Base-by-base conservation (phyloP, 352 stramenopile genomes). In the Lagenidium giganteum region DNA sequence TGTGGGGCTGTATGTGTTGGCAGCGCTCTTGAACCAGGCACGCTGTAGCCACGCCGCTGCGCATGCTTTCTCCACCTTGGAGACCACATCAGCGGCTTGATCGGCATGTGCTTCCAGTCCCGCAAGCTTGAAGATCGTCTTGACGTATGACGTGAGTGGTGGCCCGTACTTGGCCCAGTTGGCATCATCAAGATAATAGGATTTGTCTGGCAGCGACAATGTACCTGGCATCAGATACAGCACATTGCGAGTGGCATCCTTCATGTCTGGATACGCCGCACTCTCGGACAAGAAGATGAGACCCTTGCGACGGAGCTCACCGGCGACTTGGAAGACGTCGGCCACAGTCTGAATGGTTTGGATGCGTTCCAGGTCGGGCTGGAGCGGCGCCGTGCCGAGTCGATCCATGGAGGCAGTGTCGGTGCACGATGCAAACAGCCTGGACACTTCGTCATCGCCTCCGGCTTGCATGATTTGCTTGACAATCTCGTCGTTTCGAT, bases 181-280 rank as follows among this genome's bases (percentile, higher is more conserved):
- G 13, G 51, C 35, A 13, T 56, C 45, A 36, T 96, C 77, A n/a
- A n/a, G n/a, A 35, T 97, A 92, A 55, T 97, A 97, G 51, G 95
- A 92, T 30, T 74, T 61, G 51, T 93, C 83, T 2, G 86, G 80
- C 14, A 98, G 59, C 23, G 61, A 72, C 33, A 97, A 64, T 3
- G 84, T 55, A 9, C 43, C 67, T 44, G 90, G 67, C 20, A 49
- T 63, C 4, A 95, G 47, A 53, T 93, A 79, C 1, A 83, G 54
- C 14, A 93, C 61, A 35, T 77, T 89, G 24, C 61, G 57, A 25
- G 82, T 69, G 5, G 67, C 73, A 44, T 96, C 81, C 32, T 83
- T 71, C 28, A 64, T 80, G 33, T 93, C 84, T 0, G 75, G 63
- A 21, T 57, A 54, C 0, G 72, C 66, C 14, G 53, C 58, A 18